Evolutionary conservation across 495 filamentous ascomycete genomes (phyloP).

Genomic region (Polyplosphaeria fusca): DNA sequence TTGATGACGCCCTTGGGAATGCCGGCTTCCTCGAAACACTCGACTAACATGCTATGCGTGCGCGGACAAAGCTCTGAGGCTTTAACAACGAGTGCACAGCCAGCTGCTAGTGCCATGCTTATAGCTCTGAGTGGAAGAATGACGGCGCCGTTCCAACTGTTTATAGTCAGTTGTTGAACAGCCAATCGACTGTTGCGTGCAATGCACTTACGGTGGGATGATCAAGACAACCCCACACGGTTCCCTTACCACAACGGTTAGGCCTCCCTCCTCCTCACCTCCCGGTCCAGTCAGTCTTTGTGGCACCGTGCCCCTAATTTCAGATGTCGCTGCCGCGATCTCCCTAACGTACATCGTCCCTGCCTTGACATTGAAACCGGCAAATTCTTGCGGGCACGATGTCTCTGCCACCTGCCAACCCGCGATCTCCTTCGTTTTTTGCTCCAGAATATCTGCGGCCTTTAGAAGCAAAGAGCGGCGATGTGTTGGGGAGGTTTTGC

Average conservation of each 20-base stretch:
- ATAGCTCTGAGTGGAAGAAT: slow-evolving; percentile 48
- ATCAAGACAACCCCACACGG: slow-evolving; percentile 79
- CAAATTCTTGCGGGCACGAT: slow-evolving; percentile 46
- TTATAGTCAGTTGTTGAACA: background rate
- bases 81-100: slow-evolving; percentile 74
- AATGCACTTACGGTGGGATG: slow-evolving; percentile 70
- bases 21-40: slow-evolving; percentile 70
- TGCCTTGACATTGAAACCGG: slow-evolving; percentile 55
- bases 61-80: slow-evolving; percentile 72
- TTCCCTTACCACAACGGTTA: slow-evolving; percentile 62
- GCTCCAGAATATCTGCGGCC: slow-evolving; percentile 63
- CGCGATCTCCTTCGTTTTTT: slow-evolving; percentile 58
- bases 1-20: slow-evolving; percentile 58
- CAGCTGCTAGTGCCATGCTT: slow-evolving; percentile 70
- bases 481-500: slow-evolving; percentile 53
- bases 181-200: background rate
- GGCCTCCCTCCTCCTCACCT: slow-evolving; percentile 55
- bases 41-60: slow-evolving; percentile 66
- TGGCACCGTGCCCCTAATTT: slow-evolving; percentile 48
- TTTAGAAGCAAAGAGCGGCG: slow-evolving; percentile 70
- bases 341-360: slow-evolving; percentile 61
- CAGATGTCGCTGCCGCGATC: slow-evolving; percentile 62
- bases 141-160: slow-evolving; percentile 38
- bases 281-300: slow-evolving; percentile 51
- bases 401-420: slow-evolving; percentile 66